These are phyloP conservation scores for Keqinozyma sinolaborantium DNA, from an alignment of 1,139 yeast species.

Conservation along the genomic window DNA sequence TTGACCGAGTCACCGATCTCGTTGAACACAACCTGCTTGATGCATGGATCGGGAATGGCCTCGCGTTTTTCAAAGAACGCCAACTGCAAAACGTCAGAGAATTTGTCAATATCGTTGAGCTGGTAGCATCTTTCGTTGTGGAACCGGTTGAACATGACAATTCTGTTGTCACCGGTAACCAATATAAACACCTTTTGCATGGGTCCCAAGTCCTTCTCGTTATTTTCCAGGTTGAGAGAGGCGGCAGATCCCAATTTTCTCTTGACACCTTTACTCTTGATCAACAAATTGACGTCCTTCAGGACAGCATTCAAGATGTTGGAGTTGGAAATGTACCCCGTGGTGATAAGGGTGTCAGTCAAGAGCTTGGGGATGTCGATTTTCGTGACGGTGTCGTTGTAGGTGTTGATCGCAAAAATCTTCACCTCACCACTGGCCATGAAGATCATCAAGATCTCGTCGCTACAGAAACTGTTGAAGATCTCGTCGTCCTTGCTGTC, in stretches of 20 bases:
- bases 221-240: constrained; percentile 9
- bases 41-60: constrained; percentile 69
- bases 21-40: constrained; percentile 66
- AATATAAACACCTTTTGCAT: constrained; percentile 57
- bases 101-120: constrained; percentile 54
- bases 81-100: constrained; percentile 50
- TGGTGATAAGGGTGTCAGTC: constrained; percentile 60
- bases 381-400: constrained; percentile 32
- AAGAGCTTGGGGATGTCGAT: constrained; percentile 49
- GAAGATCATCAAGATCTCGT: constrained; percentile 49
- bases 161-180: constrained; percentile 74
- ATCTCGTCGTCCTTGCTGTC: constrained; percentile 36
- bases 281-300: constrained; percentile 32
- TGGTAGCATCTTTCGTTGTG: constrained; percentile 69
- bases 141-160: constrained; percentile 59
- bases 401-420: constrained; percentile 41
- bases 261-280: constrained; percentile 27
- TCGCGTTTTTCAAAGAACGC: constrained; percentile 57
- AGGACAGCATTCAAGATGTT: constrained; percentile 38
- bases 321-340: constrained; percentile 59
- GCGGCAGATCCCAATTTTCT: constrained; percentile 20
- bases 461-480: constrained; percentile 49
- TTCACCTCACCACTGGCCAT: constrained; percentile 56
- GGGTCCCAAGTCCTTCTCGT: constrained; percentile 17
- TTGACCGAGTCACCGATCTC: constrained; percentile 60